phyloP scores from a whole-genome alignment of 163 green algal genomes.

The Scenedesmus sp. region DNA sequence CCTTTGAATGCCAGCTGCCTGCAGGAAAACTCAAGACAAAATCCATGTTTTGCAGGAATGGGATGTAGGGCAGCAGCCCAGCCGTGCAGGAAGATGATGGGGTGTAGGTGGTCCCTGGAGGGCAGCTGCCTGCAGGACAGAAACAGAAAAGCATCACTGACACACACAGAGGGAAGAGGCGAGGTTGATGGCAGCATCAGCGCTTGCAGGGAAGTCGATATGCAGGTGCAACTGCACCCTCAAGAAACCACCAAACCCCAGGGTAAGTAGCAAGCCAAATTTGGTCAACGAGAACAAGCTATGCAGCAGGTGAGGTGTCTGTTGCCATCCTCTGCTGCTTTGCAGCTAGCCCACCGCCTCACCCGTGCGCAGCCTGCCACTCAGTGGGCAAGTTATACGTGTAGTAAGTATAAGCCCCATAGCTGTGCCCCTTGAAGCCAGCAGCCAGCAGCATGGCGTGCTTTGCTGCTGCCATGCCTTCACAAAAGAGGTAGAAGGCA shows the following conservation, averaged over 20 bases:
- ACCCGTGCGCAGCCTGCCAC: constrained; percentile 15
- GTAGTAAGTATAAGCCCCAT: constrained; percentile 45
- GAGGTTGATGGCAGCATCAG: too few relatives aligned
- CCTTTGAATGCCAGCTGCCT: background rate
- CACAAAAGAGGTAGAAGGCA: constrained; percentile 46
- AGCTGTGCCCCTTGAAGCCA: constrained; percentile 32
- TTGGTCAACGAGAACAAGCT: too few relatives aligned
- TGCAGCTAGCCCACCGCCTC: background rate
- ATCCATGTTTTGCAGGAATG: constrained; percentile 49
- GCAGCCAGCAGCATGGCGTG: constrained; percentile 38
- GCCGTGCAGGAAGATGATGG: background rate
- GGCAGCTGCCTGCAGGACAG: background rate
- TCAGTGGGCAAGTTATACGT: constrained; percentile 35
- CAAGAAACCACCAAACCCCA: too few relatives aligned
- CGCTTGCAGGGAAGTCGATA: too few relatives aligned
- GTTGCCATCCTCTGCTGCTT: background rate
- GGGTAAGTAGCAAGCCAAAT: too few relatives aligned
- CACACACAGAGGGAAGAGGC: too few relatives aligned
- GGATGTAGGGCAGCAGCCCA: constrained; percentile 56
- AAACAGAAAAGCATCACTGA: background rate
- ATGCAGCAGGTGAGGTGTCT: too few relatives aligned
- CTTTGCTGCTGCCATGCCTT: constrained; percentile 27
- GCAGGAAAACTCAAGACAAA: background rate
- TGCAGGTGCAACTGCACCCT: too few relatives aligned
- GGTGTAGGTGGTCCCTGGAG: background rate